Base-by-base conservation (phyloP, 2,329 filamentous ascomycete species). In the Xylaria sp. region DNA sequence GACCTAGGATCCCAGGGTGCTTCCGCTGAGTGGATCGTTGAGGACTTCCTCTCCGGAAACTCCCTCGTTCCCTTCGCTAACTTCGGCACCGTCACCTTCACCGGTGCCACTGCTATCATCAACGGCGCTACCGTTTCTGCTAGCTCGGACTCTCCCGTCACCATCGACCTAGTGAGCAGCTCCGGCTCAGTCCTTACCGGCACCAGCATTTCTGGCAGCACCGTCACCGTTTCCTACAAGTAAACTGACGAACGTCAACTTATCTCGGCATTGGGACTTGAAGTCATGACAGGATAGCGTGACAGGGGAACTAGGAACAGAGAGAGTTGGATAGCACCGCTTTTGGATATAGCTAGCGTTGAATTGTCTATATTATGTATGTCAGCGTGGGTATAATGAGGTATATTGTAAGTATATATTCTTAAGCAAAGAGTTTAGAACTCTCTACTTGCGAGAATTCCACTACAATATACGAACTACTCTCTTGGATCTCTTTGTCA, bases 21-120 rank as follows among this genome's bases (percentile, higher is more conserved):
- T 55, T 65, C 61, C n/a, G 65, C 65, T 15, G 65, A 68, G 57
- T 68, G 65, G 65, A 68, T 68, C 27, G 65, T 68, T 15, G 65
- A 68, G 57, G 65, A 68, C 25, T 68, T 68, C 38, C 27, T 17
- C 17, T 61, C 56, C 20, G 61, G 61, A 15, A 58, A 25, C 53
- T 64, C 61, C 17, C 62, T 68, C n/a, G 65, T 68, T 22, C 65
- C 65, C 29, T 68, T 68, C 31, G 65, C 65, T 31, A 20, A 68
- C 65, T 68, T 68, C 5, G 65, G 65, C 36, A 65, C 61, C 29
- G 65, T 68, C 61, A 68, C 65, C 6, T 68, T 68, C 29, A 68
- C 65, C 11, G 56, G 57, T 25, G 50, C 65, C 22, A 65, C 56
- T 22, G 65, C 65, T 49, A 27, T 65, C 25, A 68, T 68, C 31